Evolutionary conservation across 1,284 basidiomycete species (phyloP).

Genomic region (Tilletia horrida): DNA sequence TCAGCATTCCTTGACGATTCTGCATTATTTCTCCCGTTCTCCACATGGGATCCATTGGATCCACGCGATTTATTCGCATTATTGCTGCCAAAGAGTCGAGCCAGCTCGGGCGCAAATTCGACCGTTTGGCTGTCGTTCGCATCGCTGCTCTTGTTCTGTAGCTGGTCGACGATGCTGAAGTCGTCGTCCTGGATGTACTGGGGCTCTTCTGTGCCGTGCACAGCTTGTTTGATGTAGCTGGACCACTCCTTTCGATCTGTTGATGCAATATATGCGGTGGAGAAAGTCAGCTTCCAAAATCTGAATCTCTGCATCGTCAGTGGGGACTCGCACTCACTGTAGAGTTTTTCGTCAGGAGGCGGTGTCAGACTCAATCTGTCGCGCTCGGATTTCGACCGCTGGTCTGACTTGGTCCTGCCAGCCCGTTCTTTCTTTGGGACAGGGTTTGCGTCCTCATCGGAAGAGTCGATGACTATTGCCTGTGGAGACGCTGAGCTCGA

Average conservation of each 20-base stretch:
- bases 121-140: too few relatives aligned
- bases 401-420: background rate
- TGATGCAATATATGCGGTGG: background rate
- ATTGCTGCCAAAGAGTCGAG: too few relatives aligned
- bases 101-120: too few relatives aligned
- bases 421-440: background rate
- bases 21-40: too few relatives aligned
- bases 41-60: too few relatives aligned
- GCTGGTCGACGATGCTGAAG: background rate
- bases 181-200: conserved; percentile 8
- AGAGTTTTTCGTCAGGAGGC: background rate
- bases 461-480: background rate
- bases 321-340: background rate
- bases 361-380: conserved; percentile 5
- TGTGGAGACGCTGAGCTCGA: background rate
- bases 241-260: background rate
- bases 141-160: background rate
- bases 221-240: background rate
- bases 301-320: too few relatives aligned
- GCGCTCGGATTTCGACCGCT: background rate
- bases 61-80: too few relatives aligned
- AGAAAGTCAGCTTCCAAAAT: too few relatives aligned
- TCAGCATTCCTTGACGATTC: too few relatives aligned
- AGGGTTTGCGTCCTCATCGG: background rate
- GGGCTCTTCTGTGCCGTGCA: conserved; percentile 1